A percentile compares a stretch with the other conserved stretches of the same genome.
These are phyloP conservation scores for Phylloporus scabripes DNA, from an alignment of 768 basidiomycete genomes.

Conservation along the genomic window DNA sequence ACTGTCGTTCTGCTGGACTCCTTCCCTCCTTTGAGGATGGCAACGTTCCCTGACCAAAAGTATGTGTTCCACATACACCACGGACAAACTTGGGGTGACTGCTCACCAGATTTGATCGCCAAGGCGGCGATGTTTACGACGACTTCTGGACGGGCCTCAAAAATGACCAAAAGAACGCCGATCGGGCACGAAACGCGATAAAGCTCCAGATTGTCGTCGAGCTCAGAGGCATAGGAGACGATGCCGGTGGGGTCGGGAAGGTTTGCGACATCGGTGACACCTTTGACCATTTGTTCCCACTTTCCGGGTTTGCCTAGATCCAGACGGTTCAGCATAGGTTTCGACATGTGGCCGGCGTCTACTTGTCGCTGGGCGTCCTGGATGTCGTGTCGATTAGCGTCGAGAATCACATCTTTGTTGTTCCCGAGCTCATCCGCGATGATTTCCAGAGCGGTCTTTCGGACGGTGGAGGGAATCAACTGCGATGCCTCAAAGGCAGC, in stretches of 20 bases:
- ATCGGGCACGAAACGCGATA: conserved; percentile 96
- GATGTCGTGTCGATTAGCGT: conserved; percentile 79
- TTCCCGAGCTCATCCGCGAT: conserved; percentile 64
- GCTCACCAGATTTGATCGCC: conserved; percentile 91
- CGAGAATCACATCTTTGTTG: conserved; percentile 63
- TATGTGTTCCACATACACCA: background rate
- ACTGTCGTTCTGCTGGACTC: conserved; percentile 81
- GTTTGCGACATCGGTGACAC: conserved; percentile 78
- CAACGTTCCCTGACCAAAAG: conserved; percentile 77
- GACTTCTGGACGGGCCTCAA: conserved; percentile 96
- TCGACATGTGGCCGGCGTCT: conserved; percentile 77
- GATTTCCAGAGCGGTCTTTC: conserved; percentile 63
- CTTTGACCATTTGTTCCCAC: conserved; percentile 92
- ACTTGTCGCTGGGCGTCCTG: conserved; percentile 77
- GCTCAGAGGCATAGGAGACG: conserved; percentile 82
- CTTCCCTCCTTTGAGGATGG: conserved; percentile 96
- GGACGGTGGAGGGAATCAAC: conserved; percentile 60
- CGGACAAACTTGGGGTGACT: background rate
- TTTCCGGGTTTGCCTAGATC: conserved; percentile 78
- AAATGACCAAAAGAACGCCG: conserved; percentile 93
- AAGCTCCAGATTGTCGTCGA: conserved; percentile 83
- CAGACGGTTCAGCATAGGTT: conserved; percentile 77
- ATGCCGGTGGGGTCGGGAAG: conserved; percentile 84
- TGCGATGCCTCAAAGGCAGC: conserved; percentile 84
- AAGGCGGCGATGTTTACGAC: conserved; percentile 95